phyloP scores from a whole-genome alignment of 768 basidiomycete genomes.

The Lyophyllum decastes region DNA sequence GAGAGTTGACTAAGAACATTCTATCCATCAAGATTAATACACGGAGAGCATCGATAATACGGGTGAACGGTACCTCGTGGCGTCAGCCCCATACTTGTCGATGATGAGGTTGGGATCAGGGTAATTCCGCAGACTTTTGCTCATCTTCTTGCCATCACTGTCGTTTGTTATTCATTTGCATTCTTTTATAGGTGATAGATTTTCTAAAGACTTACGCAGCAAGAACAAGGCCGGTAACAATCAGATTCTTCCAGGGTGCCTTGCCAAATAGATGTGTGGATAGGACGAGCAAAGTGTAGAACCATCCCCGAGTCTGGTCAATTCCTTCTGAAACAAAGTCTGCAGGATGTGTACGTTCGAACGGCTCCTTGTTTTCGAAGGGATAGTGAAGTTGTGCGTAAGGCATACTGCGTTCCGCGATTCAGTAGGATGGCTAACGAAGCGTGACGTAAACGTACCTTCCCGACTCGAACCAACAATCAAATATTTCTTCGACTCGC shows the following conservation, averaged over 20 bases:
- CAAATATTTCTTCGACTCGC: conserved; percentile 97
- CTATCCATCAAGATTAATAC: conserved; percentile 37
- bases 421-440: background rate
- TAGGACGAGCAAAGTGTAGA: conserved; percentile 95
- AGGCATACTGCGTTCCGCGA: conserved; percentile 79
- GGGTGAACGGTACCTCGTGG: conserved; percentile 61
- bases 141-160: conserved; percentile 99
- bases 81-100: conserved; percentile 92
- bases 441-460: conserved; percentile 52
- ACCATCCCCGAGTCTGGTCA: conserved; percentile 99
- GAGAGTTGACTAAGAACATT: conserved; percentile 99
- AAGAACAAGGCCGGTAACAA: conserved; percentile 93
- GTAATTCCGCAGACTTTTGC: conserved; percentile 95
- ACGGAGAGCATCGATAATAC: background rate
- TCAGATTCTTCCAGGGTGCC: conserved; percentile 98
- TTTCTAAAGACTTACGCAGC: conserved; percentile 65
- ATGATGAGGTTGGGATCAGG: conserved; percentile 94
- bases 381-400: conserved; percentile 98
- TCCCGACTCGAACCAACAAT: conserved; percentile 99
- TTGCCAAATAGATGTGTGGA: conserved; percentile 93
- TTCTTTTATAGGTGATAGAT: background rate
- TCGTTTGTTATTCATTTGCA: background rate
- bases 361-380: conserved; percentile 92
- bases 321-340: conserved; percentile 98
- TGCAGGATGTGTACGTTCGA: conserved; percentile 86